Evolutionary conservation across 768 basidiomycete species (phyloP), one percentile per base, ranked within the genome.

Genomic region (Hirschioporus abietinus): DNA sequence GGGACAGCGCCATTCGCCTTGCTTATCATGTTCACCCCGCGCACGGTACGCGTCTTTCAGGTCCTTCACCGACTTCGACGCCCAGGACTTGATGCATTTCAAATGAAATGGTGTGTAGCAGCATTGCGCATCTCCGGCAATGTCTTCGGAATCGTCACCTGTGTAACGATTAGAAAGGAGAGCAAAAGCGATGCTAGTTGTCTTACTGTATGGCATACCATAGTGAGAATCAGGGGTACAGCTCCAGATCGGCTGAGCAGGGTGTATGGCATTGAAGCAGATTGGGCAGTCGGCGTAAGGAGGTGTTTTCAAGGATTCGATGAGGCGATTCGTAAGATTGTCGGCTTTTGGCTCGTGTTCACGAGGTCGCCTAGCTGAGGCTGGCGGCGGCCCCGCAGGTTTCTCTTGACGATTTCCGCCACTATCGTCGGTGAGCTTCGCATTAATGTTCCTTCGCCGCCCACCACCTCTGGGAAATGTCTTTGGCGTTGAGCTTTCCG

Each of bases 31-130:
- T 15, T 91, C 88, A 8, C 91, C 91, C 63, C 89, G 78, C 7
- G 86, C 86, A 18, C 82, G 81, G 88, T 86, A 93, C 0, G 91
- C 95, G 63, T 88, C 90, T 66, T 80, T 81, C 15, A 88, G 71
- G 15, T 89, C 90, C 73, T 90, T 88, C 63, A 89, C 87, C 71
- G 89, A 92, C 77, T 92, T 92, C 30, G 82, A 78, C 0, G 94
- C 95, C 96, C 96, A 99, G 0, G 90, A 84, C 8, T 85, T 82
- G 70, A 98, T 91, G 72, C 96, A 98, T 70, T 88, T 90, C 25
- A 96, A 80, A 77, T 99, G 96, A 72, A 97, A 95, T 0, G 92
- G 88, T 12, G 87, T 92, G 88, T 92, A 96, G 72, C 96, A 99
- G 71, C 87, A 92, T 67, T 88, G 88, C 7, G 80, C 76, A 7